These are phyloP conservation scores for Scedosporium boydii DNA, from an alignment of 2,329 filamentous ascomycete species.

Conservation along the genomic window DNA sequence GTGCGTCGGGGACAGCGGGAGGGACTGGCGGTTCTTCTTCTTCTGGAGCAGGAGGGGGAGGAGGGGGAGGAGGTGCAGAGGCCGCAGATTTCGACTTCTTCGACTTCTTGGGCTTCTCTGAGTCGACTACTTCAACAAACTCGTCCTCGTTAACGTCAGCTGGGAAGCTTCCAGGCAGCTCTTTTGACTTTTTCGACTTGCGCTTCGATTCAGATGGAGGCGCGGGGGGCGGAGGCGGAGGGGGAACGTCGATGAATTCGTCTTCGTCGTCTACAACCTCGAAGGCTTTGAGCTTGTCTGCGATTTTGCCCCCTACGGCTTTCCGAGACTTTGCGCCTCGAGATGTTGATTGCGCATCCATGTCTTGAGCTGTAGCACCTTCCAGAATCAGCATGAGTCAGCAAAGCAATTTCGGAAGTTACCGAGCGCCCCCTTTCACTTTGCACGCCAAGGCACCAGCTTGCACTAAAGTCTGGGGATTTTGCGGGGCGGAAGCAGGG, in stretches of 20 bases:
- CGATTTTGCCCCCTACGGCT: conserved; percentile 39
- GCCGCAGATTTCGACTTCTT: conserved; percentile 16
- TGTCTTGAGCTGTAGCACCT: conserved; percentile 26
- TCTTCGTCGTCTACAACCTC: conserved; percentile 32
- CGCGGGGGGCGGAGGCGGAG: conserved; percentile 27
- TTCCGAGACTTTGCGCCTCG: conserved; percentile 29
- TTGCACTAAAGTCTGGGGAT: not conserved
- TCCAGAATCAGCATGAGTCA: conserved; percentile 41
- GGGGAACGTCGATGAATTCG: conserved; percentile 23
- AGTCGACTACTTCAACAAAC: conserved; percentile 41
- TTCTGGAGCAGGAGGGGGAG: no score
- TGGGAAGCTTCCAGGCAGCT: conserved; percentile 50
- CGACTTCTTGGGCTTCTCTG: conserved; percentile 25
- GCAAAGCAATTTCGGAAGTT: conserved; percentile 34
- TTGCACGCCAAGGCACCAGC: not conserved
- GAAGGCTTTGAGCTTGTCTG: conserved; percentile 48
- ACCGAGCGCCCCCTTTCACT: conserved; percentile 4
- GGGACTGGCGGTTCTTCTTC: conserved; percentile 26
- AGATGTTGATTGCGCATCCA: conserved; percentile 30
- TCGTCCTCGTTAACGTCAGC: conserved; percentile 40
- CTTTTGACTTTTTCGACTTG: conserved; percentile 12
- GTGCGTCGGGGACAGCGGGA: conserved; percentile 37
- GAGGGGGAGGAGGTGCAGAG: conserved; percentile 14
- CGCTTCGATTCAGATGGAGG: conserved; percentile 10
- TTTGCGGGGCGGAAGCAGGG: not conserved